Percentiles rank a stretch among this genome's conserved stretches.
Conservation (phyloP, 495 filamentous ascomycete species). For the Hyaloscypha hepaticicola region DNA sequence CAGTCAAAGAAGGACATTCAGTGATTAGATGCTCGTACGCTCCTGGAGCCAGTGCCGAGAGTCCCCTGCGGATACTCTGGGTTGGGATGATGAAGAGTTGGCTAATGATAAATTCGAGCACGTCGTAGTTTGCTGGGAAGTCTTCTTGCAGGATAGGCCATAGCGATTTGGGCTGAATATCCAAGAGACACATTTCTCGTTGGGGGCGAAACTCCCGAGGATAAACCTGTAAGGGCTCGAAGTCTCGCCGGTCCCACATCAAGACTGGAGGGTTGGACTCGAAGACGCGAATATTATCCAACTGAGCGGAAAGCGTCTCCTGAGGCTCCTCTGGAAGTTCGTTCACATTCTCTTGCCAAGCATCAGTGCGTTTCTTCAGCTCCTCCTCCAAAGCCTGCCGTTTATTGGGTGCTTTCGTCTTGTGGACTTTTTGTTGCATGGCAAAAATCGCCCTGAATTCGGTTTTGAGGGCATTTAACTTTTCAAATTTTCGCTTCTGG, state of each 20-base stretch:
- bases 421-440: background rate
- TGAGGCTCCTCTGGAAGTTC: background rate
- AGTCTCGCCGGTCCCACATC: constrained; percentile 28
- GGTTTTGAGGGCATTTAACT: background rate
- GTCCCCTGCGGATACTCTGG: constrained; percentile 10
- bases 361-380: background rate
- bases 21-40: constrained; percentile 42
- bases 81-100: constrained; percentile 12
- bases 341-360: background rate
- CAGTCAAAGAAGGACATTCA: constrained; percentile 40
- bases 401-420: background rate
- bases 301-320: background rate
- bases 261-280: constrained; percentile 17
- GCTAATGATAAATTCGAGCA: constrained; percentile 26
- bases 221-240: constrained; percentile 27
- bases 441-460: background rate
- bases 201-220: constrained; percentile 24
- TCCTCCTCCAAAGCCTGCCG: background rate
- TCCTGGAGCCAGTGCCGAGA: constrained; percentile 35
- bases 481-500: background rate
- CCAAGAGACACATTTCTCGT: constrained; percentile 27
- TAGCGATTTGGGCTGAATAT: constrained; percentile 28
- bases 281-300: constrained; percentile 5
- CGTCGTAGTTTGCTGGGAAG: constrained; percentile 19
- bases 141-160: constrained; percentile 26